These are phyloP conservation scores for Solanum raphanifolium DNA, from an alignment of 257 asterid genomes.

Conservation along the genomic window DNA sequence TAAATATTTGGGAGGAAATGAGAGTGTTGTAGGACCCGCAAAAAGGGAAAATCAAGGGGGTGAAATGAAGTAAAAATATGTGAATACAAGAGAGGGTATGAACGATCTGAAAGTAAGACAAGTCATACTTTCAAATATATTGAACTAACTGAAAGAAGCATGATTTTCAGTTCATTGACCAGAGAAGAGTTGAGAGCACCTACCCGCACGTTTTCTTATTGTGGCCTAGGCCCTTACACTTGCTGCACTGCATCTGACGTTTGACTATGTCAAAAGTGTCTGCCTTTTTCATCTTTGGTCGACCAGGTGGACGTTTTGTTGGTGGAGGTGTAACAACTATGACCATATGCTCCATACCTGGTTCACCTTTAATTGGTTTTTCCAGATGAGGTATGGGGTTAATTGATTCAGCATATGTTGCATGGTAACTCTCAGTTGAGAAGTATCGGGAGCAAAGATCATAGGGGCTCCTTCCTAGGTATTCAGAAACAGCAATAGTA, in stretches of 20 bases:
- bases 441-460: conserved; percentile 75
- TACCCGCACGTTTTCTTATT: conserved; percentile 60
- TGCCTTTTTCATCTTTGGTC: conserved; percentile 72
- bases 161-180: background rate
- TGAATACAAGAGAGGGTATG: background rate
- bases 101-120: background rate
- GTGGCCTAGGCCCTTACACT: conserved; percentile 97
- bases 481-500: conserved; percentile 63
- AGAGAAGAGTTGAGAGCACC: background rate
- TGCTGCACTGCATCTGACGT: conserved; percentile 96
- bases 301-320: conserved; percentile 81
- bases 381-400: conserved; percentile 87
- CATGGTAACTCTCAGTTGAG: conserved; percentile 50
- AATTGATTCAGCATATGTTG: conserved; percentile 72
- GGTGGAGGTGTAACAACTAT: conserved; percentile 86
- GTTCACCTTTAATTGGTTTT: conserved; percentile 54
- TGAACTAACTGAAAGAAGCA: background rate
- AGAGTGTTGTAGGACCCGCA: background rate
- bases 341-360: conserved; percentile 17
- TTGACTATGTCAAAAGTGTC: conserved; percentile 73
- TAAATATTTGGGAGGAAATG: background rate
- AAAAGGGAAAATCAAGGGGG: background rate
- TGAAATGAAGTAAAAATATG: background rate
- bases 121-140: background rate
- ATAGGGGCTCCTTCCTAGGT: conserved; percentile 50